Percentiles rank a stretch among this genome's conserved stretches.
phyloP scores from a whole-genome alignment of 331 rosid species.

The Acacia concinna region DNA sequence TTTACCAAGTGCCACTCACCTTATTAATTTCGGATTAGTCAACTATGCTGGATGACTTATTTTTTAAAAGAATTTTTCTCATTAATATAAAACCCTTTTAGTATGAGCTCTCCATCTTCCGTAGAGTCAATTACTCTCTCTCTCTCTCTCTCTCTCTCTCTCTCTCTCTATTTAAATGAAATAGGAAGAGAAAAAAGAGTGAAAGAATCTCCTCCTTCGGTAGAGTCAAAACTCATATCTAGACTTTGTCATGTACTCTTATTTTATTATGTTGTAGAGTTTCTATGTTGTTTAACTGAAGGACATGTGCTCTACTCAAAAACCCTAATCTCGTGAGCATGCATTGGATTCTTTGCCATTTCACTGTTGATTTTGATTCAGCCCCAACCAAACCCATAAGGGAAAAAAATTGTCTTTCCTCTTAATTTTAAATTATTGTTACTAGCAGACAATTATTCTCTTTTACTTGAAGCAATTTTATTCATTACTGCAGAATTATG shows the following conservation, averaged over 20 bases:
- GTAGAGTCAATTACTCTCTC: background rate
- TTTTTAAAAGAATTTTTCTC: too few relatives aligned
- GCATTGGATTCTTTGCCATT: constrained; percentile 46
- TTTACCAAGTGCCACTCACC: too few relatives aligned
- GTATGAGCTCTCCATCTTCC: background rate
- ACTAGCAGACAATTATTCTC: too few relatives aligned
- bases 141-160: background rate
- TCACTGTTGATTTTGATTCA: background rate
- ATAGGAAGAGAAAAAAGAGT: background rate
- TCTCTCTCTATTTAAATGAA: background rate
- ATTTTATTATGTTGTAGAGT: background rate
- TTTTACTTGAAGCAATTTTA: too few relatives aligned
- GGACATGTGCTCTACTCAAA: background rate
- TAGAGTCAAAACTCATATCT: background rate
- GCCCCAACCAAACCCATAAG: constrained; percentile 23
- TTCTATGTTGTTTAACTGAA: background rate
- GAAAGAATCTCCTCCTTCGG: background rate
- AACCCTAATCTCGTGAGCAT: constrained; percentile 23
- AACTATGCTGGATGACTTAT: too few relatives aligned
- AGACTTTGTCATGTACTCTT: background rate
- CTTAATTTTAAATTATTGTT: background rate
- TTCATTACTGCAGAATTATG: too few relatives aligned
- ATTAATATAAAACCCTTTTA: too few relatives aligned
- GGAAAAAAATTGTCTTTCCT: background rate
- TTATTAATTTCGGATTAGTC: too few relatives aligned